Percentiles rank a stretch among this genome's conserved stretches.
Conservation (phyloP, 495 filamentous ascomycete species). For the Xylaria venustula region DNA sequence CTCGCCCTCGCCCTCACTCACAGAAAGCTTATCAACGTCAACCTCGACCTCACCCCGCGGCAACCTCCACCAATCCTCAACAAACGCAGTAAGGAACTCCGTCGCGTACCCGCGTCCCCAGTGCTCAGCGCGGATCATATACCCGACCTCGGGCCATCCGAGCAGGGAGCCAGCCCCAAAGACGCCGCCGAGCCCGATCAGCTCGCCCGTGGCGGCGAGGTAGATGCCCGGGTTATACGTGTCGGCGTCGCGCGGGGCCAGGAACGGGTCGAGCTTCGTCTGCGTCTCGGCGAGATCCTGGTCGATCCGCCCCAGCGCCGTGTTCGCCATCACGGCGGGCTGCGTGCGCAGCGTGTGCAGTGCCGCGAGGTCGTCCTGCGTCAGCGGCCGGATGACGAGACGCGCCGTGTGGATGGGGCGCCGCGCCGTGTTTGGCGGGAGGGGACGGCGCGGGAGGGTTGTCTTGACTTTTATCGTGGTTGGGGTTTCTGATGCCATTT, state of each 20-base stretch:
- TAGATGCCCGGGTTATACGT: constrained; percentile 43
- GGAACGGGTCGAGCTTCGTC: constrained; percentile 26
- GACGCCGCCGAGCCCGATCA: constrained; percentile 37
- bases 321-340: constrained; percentile 47
- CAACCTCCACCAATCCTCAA: constrained; percentile 33
- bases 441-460: constrained; percentile 28
- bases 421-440: constrained; percentile 23
- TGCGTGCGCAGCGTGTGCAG: constrained; percentile 40
- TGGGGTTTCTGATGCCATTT: neutral
- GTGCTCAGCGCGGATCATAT: constrained; percentile 39
- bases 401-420: constrained; percentile 35
- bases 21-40: constrained; percentile 11
- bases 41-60: constrained; percentile 33
- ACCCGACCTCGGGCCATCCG: constrained; percentile 48
- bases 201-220: constrained; percentile 29
- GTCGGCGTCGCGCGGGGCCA: constrained; percentile 22
- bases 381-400: constrained; percentile 37
- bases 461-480: constrained; percentile 14
- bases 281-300: constrained; percentile 30
- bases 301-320: constrained; percentile 30
- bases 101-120: constrained; percentile 47
- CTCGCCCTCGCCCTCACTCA: constrained; percentile 2
- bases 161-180: constrained; percentile 16
- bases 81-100: constrained; percentile 41
- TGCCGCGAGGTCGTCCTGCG: constrained; percentile 30